Evolutionary conservation across 139 green algal species (phyloP).

Genomic region (Micractinium sp.): DNA sequence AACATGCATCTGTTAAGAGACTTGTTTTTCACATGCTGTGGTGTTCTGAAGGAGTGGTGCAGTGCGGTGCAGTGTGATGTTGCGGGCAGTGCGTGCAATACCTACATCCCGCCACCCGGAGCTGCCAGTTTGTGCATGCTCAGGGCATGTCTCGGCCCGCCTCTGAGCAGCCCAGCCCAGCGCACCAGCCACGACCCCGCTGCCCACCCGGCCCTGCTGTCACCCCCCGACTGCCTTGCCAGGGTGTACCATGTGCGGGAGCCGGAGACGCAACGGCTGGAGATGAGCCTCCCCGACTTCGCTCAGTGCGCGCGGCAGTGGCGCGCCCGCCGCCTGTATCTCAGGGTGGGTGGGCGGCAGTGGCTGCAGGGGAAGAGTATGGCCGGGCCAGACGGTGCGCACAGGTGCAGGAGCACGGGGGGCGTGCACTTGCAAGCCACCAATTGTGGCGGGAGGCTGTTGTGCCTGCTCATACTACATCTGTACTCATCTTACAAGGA

Average conservation of each 20-base stretch:
- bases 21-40: too few species aligned
- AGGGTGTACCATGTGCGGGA: slow-evolving; percentile 71
- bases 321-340: slow-evolving; percentile 28
- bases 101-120: background rate
- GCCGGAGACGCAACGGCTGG: slow-evolving; percentile 57
- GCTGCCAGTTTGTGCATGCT: background rate
- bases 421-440: too few species aligned
- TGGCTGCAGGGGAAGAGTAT: too few species aligned
- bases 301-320: slow-evolving; percentile 56
- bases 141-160: background rate
- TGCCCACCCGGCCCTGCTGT: background rate
- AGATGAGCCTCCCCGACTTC: slow-evolving; percentile 58
- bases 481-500: too few species aligned
- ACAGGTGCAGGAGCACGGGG: background rate
- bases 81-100: too few species aligned
- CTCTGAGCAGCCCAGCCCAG: background rate
- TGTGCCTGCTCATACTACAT: background rate
- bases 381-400: background rate
- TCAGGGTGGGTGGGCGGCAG: slow-evolving; percentile 37
- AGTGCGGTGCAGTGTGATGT: too few species aligned
- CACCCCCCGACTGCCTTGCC: background rate
- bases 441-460: too few species aligned
- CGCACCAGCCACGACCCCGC: too few species aligned
- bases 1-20: background rate
- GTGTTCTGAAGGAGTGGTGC: too few species aligned